Conservation (phyloP, 2,329 filamentous ascomycete species). For the Epichloe gansuensis region DNA sequence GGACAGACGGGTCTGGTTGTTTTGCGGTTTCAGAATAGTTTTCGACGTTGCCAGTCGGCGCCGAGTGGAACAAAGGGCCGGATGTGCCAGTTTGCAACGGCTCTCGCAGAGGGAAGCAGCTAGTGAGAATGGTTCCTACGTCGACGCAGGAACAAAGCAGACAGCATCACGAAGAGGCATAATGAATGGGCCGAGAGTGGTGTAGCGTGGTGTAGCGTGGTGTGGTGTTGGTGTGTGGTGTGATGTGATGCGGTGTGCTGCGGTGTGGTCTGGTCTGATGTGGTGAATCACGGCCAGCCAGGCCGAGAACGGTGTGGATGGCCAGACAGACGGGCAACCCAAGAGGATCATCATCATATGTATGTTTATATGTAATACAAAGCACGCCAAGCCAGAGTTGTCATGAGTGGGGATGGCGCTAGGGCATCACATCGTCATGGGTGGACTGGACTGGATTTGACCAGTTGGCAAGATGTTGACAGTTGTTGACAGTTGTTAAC, state of each 20-base stretch:
- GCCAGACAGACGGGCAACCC: neutral
- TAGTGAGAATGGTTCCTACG: neutral
- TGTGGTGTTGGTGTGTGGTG: neutral
- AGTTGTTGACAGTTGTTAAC: too few relatives aligned
- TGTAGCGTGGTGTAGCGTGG: neutral
- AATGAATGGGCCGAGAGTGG: too few relatives aligned
- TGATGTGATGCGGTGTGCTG: neutral
- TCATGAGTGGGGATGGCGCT: neutral
- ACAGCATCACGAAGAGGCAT: neutral
- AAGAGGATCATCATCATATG: neutral
- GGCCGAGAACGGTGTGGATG: neutral
- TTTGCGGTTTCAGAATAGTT: neutral
- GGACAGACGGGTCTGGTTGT: neutral
- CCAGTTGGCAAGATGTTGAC: too few relatives aligned
- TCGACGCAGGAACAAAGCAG: neutral
- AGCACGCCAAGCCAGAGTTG: neutral
- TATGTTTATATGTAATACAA: neutral
- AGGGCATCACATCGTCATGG: neutral
- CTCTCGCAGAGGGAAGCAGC: neutral
- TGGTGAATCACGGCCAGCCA: conserved; percentile 2
- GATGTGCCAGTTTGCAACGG: too few relatives aligned
- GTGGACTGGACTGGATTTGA: too few relatives aligned
- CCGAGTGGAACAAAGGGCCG: neutral
- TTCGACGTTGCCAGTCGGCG: neutral
- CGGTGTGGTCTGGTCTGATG: neutral